Percentiles rank a stretch among this genome's conserved stretches.
phyloP scores from a whole-genome alignment of 768 basidiomycete species.

The Termitomyces sp. region DNA sequence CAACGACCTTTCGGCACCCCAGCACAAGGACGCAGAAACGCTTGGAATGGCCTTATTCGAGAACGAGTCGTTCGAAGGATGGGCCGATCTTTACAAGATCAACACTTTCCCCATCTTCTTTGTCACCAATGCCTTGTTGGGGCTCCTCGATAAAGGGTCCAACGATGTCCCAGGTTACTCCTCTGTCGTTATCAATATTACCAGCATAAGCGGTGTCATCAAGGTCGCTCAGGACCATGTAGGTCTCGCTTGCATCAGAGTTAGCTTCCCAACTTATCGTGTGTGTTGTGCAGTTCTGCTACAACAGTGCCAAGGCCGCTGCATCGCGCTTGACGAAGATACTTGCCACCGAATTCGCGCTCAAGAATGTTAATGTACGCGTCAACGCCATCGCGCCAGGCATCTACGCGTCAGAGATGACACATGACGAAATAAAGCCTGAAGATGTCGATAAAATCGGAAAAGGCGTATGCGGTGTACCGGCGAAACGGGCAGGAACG shows the following conservation, averaged over 20 bases:
- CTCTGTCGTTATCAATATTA: slow-evolving; percentile 72
- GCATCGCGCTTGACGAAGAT: slow-evolving; percentile 74
- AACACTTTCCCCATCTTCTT: slow-evolving; percentile 81
- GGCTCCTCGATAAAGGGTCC: slow-evolving; percentile 69
- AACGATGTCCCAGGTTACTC: slow-evolving; percentile 54
- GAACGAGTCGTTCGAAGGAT: slow-evolving; percentile 58
- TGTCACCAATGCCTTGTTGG: slow-evolving; percentile 72
- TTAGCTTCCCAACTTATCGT: background rate
- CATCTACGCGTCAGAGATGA: slow-evolving; percentile 77
- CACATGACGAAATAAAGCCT: slow-evolving; percentile 39
- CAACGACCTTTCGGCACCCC: slow-evolving; percentile 48
- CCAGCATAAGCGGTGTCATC: slow-evolving; percentile 69
- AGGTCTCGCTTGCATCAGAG: slow-evolving; percentile 23
- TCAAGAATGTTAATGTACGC: slow-evolving; percentile 66
- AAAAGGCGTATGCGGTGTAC: slow-evolving; percentile 59
- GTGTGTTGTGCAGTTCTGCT: slow-evolving; percentile 54
- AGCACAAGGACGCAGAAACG: slow-evolving; percentile 60
- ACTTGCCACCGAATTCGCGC: slow-evolving; percentile 71
- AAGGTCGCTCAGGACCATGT: slow-evolving; percentile 78
- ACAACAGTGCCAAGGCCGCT: slow-evolving; percentile 80
- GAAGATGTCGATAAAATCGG: slow-evolving; percentile 44
- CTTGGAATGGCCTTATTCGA: slow-evolving; percentile 69
- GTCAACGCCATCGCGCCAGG: slow-evolving; percentile 77
- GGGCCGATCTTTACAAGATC: slow-evolving; percentile 59
- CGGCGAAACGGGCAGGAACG: slow-evolving; percentile 39